phyloP scores from a whole-genome alignment of 1,284 basidiomycete genomes.

The Baeospora myosura region DNA sequence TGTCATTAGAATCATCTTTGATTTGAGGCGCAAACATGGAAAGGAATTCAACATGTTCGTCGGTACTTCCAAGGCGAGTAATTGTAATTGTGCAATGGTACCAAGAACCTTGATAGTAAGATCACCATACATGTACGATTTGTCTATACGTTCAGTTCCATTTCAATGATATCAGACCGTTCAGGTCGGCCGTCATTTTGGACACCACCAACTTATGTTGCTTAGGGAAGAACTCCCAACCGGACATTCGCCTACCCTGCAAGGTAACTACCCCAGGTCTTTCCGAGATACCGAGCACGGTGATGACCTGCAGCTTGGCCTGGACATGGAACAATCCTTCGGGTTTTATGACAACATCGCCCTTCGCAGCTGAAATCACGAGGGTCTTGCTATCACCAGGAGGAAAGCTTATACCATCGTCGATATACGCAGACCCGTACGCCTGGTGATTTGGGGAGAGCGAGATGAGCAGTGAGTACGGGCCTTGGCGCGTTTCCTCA shows the following conservation, averaged over 20 bases:
- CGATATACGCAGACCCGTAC: conserved; percentile 49
- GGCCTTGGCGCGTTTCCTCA: conserved; percentile 44
- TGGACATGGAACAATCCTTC: conserved; percentile 34
- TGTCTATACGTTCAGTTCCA: not conserved
- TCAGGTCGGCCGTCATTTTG: not conserved
- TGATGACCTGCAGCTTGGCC: conserved; percentile 36
- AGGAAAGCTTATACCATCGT: conserved; percentile 55
- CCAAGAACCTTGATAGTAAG: not conserved
- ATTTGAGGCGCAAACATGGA: too few relatives aligned
- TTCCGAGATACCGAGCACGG: conserved; percentile 38
- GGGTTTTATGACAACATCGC: conserved; percentile 28
- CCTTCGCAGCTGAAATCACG: conserved; percentile 27
- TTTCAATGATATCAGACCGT: not conserved
- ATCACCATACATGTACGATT: not conserved
- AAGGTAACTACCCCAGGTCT: conserved; percentile 28
- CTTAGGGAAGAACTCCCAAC: not conserved
- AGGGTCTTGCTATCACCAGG: conserved; percentile 41
- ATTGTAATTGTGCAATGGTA: too few relatives aligned
- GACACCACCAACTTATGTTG: not conserved
- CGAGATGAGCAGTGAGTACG: conserved; percentile 49
- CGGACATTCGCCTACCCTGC: conserved; percentile 7
- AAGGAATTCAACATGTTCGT: too few relatives aligned
- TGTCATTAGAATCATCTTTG: too few relatives aligned
- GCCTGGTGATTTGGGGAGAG: conserved; percentile 39
- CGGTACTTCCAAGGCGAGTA: too few relatives aligned